Evolutionary conservation across 305 asterid genomes (phyloP), one percentile per base, ranked within the genome.

Genomic region (Vinca major): DNA sequence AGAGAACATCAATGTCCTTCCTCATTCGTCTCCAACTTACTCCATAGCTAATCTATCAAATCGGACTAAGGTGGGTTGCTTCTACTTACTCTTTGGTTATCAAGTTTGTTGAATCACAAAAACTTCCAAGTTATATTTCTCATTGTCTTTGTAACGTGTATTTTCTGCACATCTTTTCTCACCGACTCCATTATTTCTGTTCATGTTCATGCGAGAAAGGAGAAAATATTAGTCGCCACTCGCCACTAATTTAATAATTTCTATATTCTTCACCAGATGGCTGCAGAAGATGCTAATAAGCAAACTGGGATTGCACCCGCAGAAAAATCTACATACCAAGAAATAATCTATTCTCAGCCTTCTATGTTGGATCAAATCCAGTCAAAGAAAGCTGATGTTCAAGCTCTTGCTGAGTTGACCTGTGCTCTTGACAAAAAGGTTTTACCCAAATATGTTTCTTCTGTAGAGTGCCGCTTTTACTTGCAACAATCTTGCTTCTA

Each of bases 381-480:
- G 71, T 83, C 95, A 39, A 92, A 86, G 80, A 93, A 88, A 81
- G 97, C 95, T 73, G 97, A 92, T 83, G 84, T 86, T 77, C 89
- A 80, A 84, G 97, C 93, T 77, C 88, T 92, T 62, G 86, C 88
- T 47, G 82, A 86, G 74, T 80, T 92, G 78, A 83, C 84, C 66
- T 84, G 93, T 77, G 89, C 96, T 51, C 96, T 92, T 53, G 95
- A 92, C 66, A 90, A 88, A 78, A 92, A 90, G 97, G 97, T 92
- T 71, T 8, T 48, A 11, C 3, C 45, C 7, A n/a, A 12, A 12
- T 48, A 48, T 11, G 4, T 48, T 48, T 48, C 5, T 48, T 11
- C 52, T 11, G 52, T 11, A 48, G 12, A 1, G 5, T 48, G 52
- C 13, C 2, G n/a, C 4, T 48, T 48, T 12, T 48, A 48, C 33